Conservation (phyloP, 768 basidiomycete genomes). For the Grammothele lineata region DNA sequence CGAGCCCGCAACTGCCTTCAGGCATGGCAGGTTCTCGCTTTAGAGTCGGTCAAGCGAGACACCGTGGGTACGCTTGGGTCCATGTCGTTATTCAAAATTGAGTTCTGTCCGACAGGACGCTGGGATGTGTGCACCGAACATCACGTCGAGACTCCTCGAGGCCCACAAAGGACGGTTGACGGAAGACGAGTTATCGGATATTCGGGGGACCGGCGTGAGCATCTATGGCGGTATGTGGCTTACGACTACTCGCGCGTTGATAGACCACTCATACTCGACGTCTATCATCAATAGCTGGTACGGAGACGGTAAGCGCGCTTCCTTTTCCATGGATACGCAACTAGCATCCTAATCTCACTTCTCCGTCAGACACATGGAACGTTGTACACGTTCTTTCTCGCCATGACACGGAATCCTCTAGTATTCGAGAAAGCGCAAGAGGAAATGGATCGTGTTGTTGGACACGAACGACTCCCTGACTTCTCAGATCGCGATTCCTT, state of each 20-base stretch:
- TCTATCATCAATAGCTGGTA: too few species aligned
- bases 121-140: not conserved
- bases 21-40: slow-evolving; percentile 16
- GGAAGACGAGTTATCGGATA: not conserved
- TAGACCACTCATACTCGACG: too few species aligned
- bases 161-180: not conserved
- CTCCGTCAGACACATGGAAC: slow-evolving; percentile 36
- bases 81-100: too few species aligned
- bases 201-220: not conserved
- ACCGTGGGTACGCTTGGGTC: not conserved
- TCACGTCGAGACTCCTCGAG: not conserved
- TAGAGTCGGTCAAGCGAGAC: not conserved
- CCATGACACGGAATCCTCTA: slow-evolving; percentile 33
- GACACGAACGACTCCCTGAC: slow-evolving; percentile 33
- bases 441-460: slow-evolving; percentile 38
- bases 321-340: too few species aligned
- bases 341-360: not conserved
- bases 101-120: not conserved
- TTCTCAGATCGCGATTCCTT: slow-evolving; percentile 35
- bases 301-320: slow-evolving; percentile 3
- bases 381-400: slow-evolving; percentile 35
- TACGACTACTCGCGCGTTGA: too few species aligned
- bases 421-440: slow-evolving; percentile 34
- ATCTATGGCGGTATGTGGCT: slow-evolving; percentile 5
- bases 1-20: slow-evolving; percentile 12